phyloP scores from a whole-genome alignment of 2,329 filamentous ascomycete genomes.

The Hypoxylon sp. region DNA sequence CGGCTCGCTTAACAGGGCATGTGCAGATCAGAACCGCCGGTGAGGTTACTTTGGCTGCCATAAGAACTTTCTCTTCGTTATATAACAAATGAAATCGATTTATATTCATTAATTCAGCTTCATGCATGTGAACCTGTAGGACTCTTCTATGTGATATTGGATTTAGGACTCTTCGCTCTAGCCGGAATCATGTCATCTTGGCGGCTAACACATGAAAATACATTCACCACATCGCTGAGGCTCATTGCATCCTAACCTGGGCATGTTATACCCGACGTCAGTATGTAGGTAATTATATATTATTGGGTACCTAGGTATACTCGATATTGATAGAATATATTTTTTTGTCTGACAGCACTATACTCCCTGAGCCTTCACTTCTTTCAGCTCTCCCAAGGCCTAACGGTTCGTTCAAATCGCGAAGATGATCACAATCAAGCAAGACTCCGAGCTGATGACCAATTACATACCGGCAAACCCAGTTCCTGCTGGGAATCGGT shows the following conservation, averaged over 20 bases:
- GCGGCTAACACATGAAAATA: not conserved
- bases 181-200: not conserved
- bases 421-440: constrained; percentile 4
- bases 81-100: not conserved
- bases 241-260: not conserved
- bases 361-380: not conserved
- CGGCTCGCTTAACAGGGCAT: not conserved
- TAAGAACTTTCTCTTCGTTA: not conserved
- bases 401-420: not conserved
- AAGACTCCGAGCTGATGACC: not conserved
- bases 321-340: not conserved
- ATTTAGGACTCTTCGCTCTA: not conserved
- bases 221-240: not conserved
- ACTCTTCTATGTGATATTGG: not conserved
- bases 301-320: too few species aligned
- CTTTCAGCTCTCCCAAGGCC: not conserved
- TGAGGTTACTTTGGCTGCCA: not conserved
- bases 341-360: not conserved
- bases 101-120: not conserved
- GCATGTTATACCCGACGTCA: not conserved
- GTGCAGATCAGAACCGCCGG: not conserved
- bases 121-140: not conserved
- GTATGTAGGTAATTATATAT: not conserved
- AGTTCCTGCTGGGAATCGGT: constrained; percentile 2
- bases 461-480: constrained; percentile 2